Base-by-base conservation (phyloP, 768 basidiomycete genomes). In the Polyporus arcularius region DNA sequence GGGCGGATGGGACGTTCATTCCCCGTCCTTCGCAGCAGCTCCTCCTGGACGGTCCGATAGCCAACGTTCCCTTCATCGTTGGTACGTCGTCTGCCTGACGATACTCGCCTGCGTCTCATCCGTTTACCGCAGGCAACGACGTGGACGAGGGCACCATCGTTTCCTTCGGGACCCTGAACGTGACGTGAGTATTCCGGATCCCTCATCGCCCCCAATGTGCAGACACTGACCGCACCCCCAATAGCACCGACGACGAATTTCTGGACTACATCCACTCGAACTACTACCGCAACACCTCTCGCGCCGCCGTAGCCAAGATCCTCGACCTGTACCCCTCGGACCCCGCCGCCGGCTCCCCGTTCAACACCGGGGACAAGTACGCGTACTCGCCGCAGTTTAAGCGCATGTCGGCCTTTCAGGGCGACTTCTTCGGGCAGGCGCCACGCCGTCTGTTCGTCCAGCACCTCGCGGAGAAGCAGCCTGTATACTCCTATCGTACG, bases 331-430 rank as follows among this genome's bases (percentile, higher is more conserved):
- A 69, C 47, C 64, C 66, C 11, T 31, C 51, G 4, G 60, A 69
- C 47, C 66, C 68, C 0, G 59, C 63, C 3, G 54, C 47, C 2
- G 68, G 66, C 30, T 65, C 66, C 4, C 68, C 68, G 4, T 70
- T 68, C 49, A 67, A 54, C 15, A 70, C 67, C 4, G 65, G 67
- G 0, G 48, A 43, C 32, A 54, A n/a, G 4, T 53, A 45, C 39
- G 52, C 53, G 6, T 50, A 60, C 39, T 52, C 61, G 14, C 65
- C 65, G 6, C 60, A 71, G 53, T 71, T 54, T 58, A 71, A 71
- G 59, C 70, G 70, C 21, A 59, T 69, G n/a, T 58, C 68, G 1
- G 70, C 70, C 2, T 63, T 71, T 39, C 62, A 64, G 31, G 70
- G 70, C 10, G 70, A 70, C 51, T 61, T 48, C 48, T 35, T 65